Conservation (phyloP, 352 stramenopile species). For the Phytophthora kernoviae region DNA sequence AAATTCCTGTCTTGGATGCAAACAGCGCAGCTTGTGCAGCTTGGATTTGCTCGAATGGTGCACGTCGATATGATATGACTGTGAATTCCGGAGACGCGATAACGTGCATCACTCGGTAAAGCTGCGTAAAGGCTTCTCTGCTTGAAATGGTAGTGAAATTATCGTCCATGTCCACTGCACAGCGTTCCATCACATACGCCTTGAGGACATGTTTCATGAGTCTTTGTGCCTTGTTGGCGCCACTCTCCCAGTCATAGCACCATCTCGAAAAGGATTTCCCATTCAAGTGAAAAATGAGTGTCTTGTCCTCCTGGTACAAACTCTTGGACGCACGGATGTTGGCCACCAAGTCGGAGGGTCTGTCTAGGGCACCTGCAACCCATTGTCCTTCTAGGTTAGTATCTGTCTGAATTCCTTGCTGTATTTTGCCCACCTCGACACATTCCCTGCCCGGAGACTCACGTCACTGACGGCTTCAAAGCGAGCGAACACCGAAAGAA, state of each 20-base stretch:
- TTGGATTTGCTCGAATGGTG: constrained; percentile 4
- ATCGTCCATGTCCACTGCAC: background rate
- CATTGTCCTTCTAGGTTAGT: constrained; percentile 48
- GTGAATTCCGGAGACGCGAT: background rate
- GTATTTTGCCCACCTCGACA: constrained; percentile 29
- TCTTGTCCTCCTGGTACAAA: background rate
- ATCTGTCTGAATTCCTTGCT: constrained; percentile 39
- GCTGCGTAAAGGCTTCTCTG: background rate
- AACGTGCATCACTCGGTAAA: background rate
- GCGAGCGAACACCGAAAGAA: constrained; percentile 7
- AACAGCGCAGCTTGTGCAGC: constrained; percentile 5
- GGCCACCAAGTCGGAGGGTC: constrained; percentile 23
- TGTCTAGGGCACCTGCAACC: constrained; percentile 45
- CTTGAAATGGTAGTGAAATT: background rate
- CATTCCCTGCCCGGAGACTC: constrained; percentile 12
- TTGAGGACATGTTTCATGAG: constrained; percentile 1
- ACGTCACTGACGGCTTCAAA: constrained; percentile 11
- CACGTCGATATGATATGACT: background rate
- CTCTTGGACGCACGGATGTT: constrained; percentile 3
- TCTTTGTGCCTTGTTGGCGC: constrained; percentile 1
- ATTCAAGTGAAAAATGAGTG: background rate
- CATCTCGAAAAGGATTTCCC: background rate
- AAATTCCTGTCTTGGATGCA: background rate
- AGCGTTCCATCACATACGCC: background rate
- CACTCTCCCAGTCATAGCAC: constrained; percentile 2